Evolutionary conservation across 441 rosid genomes (phyloP), one percentile per base, ranked within the genome.

Genomic region (Arabidopsis hybrid): DNA sequence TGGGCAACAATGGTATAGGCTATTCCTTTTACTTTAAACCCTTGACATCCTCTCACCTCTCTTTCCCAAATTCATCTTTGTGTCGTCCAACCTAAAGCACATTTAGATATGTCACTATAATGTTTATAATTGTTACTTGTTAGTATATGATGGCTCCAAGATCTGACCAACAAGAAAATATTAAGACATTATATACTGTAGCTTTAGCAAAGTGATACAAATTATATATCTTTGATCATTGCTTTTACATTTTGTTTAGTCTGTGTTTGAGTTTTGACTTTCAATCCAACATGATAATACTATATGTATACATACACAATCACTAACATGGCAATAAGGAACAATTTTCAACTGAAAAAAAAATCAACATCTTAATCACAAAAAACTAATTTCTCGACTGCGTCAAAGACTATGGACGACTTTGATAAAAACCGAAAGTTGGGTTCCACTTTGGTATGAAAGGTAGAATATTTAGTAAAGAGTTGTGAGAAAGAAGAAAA

Each of bases 351-450:
- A 50, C 32, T 18, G 34, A 29, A 13, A 18, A 8, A 59, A 49
- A 66, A 35, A 67, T 67, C 49, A 50, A 42, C 36, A 40, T 51
- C 49, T 18, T 42, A 42, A 67, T 21, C 62, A 75, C 50, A 53
- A 34, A 60, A 67, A 53, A 5, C 50, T 50, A 60, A 26, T 60
- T 52, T 67, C 7, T 11, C 17, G 21, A 69, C 32, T 35, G 18
- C 71, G 45, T 38, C 43, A 62, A 14, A 46, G 46, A 63, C 67
- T 49, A 10, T 16, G 61, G 71, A 64, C 60, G 56, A 63, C 59
- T 62, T 69, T 17, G 26, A 17, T 69, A 46, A 50, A 64, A 76
- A 76, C 79, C 66, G 71, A 69, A 69, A 76, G 75, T 70, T 64
- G 61, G 67, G 71, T 45, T 76, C 71, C 71, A 76, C 60, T 63